These are phyloP conservation scores for Mrakia blollopis DNA, from an alignment of 768 basidiomycete genomes.

Conservation along the genomic window DNA sequence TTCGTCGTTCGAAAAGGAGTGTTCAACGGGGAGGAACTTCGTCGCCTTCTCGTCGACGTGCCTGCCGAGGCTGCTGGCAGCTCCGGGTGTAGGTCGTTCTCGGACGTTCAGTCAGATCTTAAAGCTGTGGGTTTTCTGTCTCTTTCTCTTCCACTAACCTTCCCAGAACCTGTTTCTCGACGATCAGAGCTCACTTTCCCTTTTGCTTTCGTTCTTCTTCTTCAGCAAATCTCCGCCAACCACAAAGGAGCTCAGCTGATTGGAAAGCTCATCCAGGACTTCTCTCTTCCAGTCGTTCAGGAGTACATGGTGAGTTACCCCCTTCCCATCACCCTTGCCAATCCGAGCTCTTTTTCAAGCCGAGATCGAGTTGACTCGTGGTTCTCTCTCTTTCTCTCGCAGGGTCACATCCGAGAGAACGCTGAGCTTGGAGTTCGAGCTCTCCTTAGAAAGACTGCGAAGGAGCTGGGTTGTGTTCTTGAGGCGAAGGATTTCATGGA, in stretches of 20 bases:
- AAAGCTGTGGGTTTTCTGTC: slow-evolving; percentile 23
- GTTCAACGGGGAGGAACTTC: slow-evolving; percentile 37
- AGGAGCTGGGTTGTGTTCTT: slow-evolving; percentile 23
- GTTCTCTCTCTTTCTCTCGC: neutral
- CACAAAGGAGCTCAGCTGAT: slow-evolving; percentile 37
- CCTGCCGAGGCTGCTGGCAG: slow-evolving; percentile 38
- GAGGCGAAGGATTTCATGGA: slow-evolving; percentile 36
- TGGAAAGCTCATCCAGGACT: slow-evolving; percentile 37
- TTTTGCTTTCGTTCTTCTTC: neutral
- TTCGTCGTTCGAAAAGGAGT: slow-evolving; percentile 36
- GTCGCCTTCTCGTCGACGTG: slow-evolving; percentile 34
- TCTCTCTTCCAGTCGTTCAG: slow-evolving; percentile 37
- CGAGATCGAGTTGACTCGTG: neutral
- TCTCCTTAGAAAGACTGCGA: slow-evolving; percentile 38
- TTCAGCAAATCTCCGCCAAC: slow-evolving; percentile 34
- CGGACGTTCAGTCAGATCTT: slow-evolving; percentile 41
- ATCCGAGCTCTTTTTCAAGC: too few relatives aligned
- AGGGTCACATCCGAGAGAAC: slow-evolving; percentile 33
- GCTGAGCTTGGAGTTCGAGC: slow-evolving; percentile 38
- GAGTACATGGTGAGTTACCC: slow-evolving; percentile 36
- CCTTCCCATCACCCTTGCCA: too few relatives aligned
- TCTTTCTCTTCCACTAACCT: neutral
- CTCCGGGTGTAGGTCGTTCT: slow-evolving; percentile 38
- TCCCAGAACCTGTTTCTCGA: neutral
- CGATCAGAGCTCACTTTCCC: neutral